Evolutionary conservation across 495 filamentous ascomycete genomes (phyloP).

Genomic region (Penicillium taxi): DNA sequence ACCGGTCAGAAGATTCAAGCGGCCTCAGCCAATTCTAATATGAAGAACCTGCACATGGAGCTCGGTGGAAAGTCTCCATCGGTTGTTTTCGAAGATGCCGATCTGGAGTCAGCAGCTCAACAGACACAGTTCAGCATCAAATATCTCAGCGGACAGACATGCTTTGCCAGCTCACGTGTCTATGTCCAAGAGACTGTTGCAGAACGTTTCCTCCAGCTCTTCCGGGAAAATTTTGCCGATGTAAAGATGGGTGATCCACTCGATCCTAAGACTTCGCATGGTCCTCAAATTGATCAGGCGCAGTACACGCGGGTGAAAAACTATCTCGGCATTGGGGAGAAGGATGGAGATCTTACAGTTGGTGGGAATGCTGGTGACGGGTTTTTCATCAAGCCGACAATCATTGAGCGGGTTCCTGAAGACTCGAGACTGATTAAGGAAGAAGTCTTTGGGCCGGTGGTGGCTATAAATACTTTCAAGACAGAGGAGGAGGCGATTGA

Average conservation of each 20-base stretch:
- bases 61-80: slow-evolving; percentile 88
- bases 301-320: slow-evolving; percentile 74
- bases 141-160: slow-evolving; percentile 80
- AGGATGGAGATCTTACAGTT: slow-evolving; percentile 61
- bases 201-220: slow-evolving; percentile 62
- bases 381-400: slow-evolving; percentile 61
- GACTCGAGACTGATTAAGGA: slow-evolving; percentile 56
- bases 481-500: slow-evolving; percentile 72
- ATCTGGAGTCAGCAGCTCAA: slow-evolving; percentile 74
- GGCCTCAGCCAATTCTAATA: slow-evolving; percentile 65
- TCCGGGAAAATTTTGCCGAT: slow-evolving; percentile 58
- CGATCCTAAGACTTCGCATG: slow-evolving; percentile 61
- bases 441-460: slow-evolving; percentile 84
- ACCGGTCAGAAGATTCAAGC: slow-evolving; percentile 86
- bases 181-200: slow-evolving; percentile 76
- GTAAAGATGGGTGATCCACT: slow-evolving; percentile 72
- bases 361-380: slow-evolving; percentile 61
- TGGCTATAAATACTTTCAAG: slow-evolving; percentile 70
- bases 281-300: slow-evolving; percentile 74
- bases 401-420: slow-evolving; percentile 61
- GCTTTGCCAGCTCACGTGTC: slow-evolving; percentile 80
- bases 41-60: slow-evolving; percentile 91
- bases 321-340: slow-evolving; percentile 67
- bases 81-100: slow-evolving; percentile 80
- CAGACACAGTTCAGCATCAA: slow-evolving; percentile 68